Evolutionary conservation across 257 asterid species (phyloP).

Genomic region (Plectranthus barbatus): DNA sequence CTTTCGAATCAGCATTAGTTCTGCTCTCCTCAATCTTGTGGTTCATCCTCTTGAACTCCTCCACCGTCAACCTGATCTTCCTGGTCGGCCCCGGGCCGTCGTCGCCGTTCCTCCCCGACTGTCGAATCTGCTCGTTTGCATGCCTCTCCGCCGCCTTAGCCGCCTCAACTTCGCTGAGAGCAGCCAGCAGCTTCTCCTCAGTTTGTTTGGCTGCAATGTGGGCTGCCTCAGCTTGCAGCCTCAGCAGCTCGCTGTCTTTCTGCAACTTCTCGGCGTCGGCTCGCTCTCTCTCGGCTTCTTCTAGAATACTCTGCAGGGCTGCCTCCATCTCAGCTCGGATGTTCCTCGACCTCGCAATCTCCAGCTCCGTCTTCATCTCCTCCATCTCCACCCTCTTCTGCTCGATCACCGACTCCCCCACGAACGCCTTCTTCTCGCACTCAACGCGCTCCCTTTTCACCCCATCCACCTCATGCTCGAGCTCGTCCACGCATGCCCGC

Average conservation of each 20-base stretch:
- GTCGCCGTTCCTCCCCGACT: slow-evolving; percentile 20
- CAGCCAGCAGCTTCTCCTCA: slow-evolving; percentile 42
- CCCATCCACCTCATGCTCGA: slow-evolving; percentile 36
- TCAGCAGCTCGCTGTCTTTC: slow-evolving; percentile 15
- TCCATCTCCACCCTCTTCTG: slow-evolving; percentile 27
- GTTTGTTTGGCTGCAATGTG: slow-evolving; percentile 29
- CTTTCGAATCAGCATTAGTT: slow-evolving; percentile 33
- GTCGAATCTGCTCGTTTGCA: slow-evolving; percentile 43
- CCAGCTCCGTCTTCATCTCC: slow-evolving; percentile 35
- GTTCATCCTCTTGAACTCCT: slow-evolving; percentile 38
- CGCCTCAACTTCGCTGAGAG: slow-evolving; percentile 34
- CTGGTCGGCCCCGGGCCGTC: slow-evolving; percentile 10
- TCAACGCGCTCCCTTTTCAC: slow-evolving; percentile 25
- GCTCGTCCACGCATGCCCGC: slow-evolving; percentile 26
- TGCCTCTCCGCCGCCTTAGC: slow-evolving; percentile 50
- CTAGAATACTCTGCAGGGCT: slow-evolving; percentile 26
- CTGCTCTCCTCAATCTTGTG: slow-evolving; percentile 32
- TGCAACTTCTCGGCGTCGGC: slow-evolving; percentile 32
- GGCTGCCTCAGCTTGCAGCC: slow-evolving; percentile 43
- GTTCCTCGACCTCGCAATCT: slow-evolving; percentile 21
- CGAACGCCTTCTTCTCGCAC: slow-evolving; percentile 25
- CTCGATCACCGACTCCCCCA: slow-evolving; percentile 33
- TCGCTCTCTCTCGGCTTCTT: slow-evolving; percentile 28
- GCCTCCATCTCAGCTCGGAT: slow-evolving; percentile 27
- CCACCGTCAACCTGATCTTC: slow-evolving; percentile 31